These are phyloP conservation scores for Areca catechu DNA, from an alignment of 176 grass and related monocot genomes.

Conservation along the genomic window DNA sequence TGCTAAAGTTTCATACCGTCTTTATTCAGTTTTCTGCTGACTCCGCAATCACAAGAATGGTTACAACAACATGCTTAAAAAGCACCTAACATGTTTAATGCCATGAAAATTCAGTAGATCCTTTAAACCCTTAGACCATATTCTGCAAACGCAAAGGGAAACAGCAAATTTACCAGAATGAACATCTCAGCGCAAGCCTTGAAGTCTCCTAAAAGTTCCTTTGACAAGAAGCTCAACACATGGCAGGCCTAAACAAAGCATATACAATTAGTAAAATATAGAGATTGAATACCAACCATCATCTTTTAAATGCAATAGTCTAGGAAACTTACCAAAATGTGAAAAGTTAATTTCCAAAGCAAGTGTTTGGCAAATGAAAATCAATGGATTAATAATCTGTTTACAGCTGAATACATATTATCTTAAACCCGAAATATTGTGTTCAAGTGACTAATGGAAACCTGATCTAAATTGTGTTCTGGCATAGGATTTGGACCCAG, in stretches of 20 bases:
- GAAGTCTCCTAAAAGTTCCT: slow-evolving; percentile 92
- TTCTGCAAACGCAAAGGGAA: neutral
- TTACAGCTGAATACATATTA: no score
- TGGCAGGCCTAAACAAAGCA: slow-evolving; percentile 56
- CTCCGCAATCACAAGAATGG: slow-evolving; percentile 92
- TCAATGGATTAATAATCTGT: no score
- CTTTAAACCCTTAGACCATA: slow-evolving; percentile 1
- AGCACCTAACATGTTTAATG: slow-evolving; percentile 45
- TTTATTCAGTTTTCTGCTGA: slow-evolving; percentile 94
- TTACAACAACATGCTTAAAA: slow-evolving; percentile 99
- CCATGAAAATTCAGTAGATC: slow-evolving; percentile 18
- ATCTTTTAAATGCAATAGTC: no score
- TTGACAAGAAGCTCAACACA: slow-evolving; percentile 80
- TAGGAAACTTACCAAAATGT: no score
- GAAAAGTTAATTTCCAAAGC: no score
- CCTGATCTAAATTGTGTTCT: no score
- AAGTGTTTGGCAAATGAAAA: no score
- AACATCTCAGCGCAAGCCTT: slow-evolving; percentile 73
- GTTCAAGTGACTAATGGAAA: no score
- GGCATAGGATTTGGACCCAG: no score
- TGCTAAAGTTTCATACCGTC: slow-evolving; percentile 63
- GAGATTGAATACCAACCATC: no score
- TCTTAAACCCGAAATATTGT: no score
- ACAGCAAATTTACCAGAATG: slow-evolving; percentile 55
- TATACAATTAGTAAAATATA: neutral